Conservation (phyloP, 768 basidiomycete species). For the Kwoniella europaea region DNA sequence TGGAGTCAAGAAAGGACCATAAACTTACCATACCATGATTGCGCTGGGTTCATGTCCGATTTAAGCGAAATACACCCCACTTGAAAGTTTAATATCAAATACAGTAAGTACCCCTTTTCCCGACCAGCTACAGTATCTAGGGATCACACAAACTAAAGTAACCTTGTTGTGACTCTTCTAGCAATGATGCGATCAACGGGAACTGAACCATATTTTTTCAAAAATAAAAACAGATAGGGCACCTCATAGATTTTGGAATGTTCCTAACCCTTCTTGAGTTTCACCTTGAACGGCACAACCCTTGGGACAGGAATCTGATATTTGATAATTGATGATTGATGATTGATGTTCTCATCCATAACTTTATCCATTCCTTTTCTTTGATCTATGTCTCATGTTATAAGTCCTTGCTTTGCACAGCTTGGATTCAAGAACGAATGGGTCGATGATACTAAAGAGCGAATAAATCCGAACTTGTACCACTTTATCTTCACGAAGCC, state of each 20-base stretch:
- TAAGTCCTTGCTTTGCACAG: neutral
- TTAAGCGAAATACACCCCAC: neutral
- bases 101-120: neutral
- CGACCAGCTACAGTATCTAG: neutral
- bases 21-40: neutral
- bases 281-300: too few relatives aligned
- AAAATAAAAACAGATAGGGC: too few relatives aligned
- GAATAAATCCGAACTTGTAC: neutral
- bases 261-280: too few relatives aligned
- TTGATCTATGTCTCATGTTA: too few relatives aligned
- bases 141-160: neutral
- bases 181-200: neutral
- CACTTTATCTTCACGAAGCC: too few relatives aligned
- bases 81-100: too few relatives aligned
- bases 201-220: neutral
- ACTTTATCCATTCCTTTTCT: too few relatives aligned
- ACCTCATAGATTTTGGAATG: too few relatives aligned
- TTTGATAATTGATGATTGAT: too few relatives aligned
- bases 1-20: too few relatives aligned
- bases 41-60: neutral
- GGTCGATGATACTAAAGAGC: neutral
- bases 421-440: neutral
- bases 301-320: too few relatives aligned
- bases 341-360: neutral
- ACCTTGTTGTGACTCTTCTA: neutral